Evolutionary conservation across 176 grass and related monocot species (phyloP).

Genomic region (Aegilops bicornis): DNA sequence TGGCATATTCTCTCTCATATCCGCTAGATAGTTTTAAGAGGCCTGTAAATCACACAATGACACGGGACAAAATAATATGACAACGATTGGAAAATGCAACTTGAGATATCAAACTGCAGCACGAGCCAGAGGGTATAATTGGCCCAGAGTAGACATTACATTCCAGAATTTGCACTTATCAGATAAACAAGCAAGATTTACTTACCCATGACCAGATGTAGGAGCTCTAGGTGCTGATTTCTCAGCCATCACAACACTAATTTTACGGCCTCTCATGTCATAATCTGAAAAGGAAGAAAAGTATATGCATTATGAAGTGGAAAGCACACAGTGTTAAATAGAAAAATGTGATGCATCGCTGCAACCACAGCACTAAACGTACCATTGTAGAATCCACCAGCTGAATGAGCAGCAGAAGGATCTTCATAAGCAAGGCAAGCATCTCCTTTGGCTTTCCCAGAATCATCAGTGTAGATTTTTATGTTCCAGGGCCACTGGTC

Average conservation of each 20-base stretch:
- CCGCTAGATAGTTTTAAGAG: neutral
- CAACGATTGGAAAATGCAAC: neutral
- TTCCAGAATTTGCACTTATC: neutral
- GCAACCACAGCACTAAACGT: constrained; percentile 25
- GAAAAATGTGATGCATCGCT: neutral
- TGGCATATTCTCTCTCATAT: neutral
- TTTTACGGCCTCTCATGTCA: constrained; percentile 95
- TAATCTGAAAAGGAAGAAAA: constrained; percentile 55
- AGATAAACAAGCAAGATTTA: constrained; percentile 22
- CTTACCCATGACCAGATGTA: constrained; percentile 81
- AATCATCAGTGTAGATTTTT: constrained; percentile 93
- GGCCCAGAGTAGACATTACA: neutral
- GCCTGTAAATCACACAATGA: neutral
- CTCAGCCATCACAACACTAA: constrained; percentile 92
- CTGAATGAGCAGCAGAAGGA: constrained; percentile 94
- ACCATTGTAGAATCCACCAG: constrained; percentile 97
- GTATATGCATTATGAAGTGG: constrained; percentile 29
- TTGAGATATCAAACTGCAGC: neutral
- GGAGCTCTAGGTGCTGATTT: constrained; percentile 94
- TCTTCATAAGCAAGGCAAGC: constrained; percentile 99
- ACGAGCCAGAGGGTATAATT: neutral
- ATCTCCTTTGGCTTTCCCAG: constrained; percentile 93
- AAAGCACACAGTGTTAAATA: neutral
- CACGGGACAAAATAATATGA: neutral
- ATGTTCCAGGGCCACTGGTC: constrained; percentile 99